Base-by-base conservation (phyloP, 352 stramenopile genomes). In the Phytophthora fragariae region DNA sequence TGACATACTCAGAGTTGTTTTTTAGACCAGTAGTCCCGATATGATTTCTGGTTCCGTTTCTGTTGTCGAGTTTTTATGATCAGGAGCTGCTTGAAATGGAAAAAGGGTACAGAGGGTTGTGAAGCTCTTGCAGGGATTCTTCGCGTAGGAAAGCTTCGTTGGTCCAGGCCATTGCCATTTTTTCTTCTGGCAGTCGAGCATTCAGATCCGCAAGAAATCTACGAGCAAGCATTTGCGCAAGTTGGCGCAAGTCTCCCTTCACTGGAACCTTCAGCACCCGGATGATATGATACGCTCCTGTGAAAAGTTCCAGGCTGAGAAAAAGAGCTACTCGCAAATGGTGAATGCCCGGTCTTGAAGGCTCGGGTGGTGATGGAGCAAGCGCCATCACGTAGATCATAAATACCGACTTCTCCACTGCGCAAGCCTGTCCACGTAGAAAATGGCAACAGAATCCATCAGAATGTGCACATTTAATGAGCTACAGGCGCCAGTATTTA, bases 341-440 rank as follows among this genome's bases (percentile, higher is more conserved):
- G 1, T 63, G 76, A 52, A 57, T 9, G 12, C 35, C 24, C 7
- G 55, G 35, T 14, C 53, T 24, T 47, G 39, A 1, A 29, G 37
- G 15, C 19, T 53, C 2, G 29, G 29, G 41, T 15, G 17, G 52
- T 21, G 66, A 68, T 19, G 65, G 62, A 15, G 53, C 67, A 19
- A 92, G 69, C 52, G 81, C 80, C 46, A 88, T 71, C 8, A 82
- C 76, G 31, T 65, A 89, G 24, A 60, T 81, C 74, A 91, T 82
- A 65, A 88, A 91, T 33, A 88, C 15, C 17, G 62, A 74, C 11
- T 68, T 76, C 59, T 91, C 77, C 1, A n/a, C 10, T 24, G 54
- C 35, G 44, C 52, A 66, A 0, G 64, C 68, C 82, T 91, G 56
- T 41, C 24, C 58, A 53, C 1, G 8, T 0, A 62, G 14, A 14